Conservation (phyloP, 805 yeast genomes). For the Candida bentonensis region DNA sequence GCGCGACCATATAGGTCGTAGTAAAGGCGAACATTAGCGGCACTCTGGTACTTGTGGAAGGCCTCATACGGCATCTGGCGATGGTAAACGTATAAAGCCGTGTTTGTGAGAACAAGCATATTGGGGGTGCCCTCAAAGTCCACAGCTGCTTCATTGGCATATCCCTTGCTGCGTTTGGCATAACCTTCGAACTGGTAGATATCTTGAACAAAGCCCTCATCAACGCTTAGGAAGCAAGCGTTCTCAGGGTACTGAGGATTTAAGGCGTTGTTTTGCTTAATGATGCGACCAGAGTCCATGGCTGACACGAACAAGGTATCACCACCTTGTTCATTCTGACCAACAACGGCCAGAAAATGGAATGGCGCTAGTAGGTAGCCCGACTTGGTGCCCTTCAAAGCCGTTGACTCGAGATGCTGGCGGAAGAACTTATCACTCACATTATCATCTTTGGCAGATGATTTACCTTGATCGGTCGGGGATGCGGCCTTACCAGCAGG, state of each 20-base stretch:
- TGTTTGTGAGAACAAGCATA: conserved; percentile 70
- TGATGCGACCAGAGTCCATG: conserved; percentile 65
- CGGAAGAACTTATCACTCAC: background rate
- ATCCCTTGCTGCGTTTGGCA: conserved; percentile 54
- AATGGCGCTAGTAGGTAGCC: conserved; percentile 68
- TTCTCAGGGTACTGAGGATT: conserved; percentile 47
- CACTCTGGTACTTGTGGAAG: conserved; percentile 48
- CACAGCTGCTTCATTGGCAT: conserved; percentile 78
- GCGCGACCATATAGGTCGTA: conserved; percentile 69
- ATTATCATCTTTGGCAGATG: background rate
- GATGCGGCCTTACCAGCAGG: conserved; percentile 23
- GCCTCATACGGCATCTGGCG: conserved; percentile 71
- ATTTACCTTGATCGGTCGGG: background rate
- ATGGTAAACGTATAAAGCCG: conserved; percentile 62
- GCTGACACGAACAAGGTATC: conserved; percentile 56
- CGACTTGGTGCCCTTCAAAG: conserved; percentile 40
- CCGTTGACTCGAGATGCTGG: conserved; percentile 4
- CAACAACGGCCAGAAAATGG: conserved; percentile 58
- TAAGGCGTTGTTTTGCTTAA: conserved; percentile 43
- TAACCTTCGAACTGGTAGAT: conserved; percentile 66
- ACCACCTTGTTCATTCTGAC: conserved; percentile 9
- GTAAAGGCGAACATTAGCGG: conserved; percentile 51
- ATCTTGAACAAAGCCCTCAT: conserved; percentile 49
- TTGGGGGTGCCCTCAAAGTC: conserved; percentile 52
- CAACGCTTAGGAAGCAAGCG: conserved; percentile 53